Evolutionary conservation across 2,329 filamentous ascomycete species (phyloP).

Genomic region (Septoria petroselini): DNA sequence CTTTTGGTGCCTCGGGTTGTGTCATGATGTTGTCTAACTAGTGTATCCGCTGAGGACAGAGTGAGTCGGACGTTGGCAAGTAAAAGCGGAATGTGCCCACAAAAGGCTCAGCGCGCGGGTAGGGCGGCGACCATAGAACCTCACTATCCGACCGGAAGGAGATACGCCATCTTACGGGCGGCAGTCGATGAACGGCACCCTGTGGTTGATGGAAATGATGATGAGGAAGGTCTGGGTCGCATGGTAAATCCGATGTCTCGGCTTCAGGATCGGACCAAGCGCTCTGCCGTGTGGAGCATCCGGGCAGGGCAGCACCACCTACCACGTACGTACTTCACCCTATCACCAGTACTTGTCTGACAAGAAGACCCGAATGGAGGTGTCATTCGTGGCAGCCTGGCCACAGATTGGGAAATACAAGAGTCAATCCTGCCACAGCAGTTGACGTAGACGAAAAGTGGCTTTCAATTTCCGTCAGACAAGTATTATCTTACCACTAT

Average conservation of each 20-base stretch:
- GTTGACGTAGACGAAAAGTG: too few species aligned
- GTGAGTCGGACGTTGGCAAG: neutral
- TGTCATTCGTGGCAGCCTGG: too few species aligned
- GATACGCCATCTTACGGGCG: too few species aligned
- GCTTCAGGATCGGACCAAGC: neutral
- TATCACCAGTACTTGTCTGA: constrained; percentile 14
- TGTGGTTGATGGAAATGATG: neutral
- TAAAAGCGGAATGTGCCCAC: neutral
- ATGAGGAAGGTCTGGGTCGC: constrained; percentile 1
- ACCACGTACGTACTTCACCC: constrained; percentile 1
- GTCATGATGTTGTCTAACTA: constrained; percentile 6
- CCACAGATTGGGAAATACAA: too few species aligned
- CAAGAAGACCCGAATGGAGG: too few species aligned
- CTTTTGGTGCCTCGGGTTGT: constrained; percentile 33
- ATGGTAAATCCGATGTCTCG: neutral
- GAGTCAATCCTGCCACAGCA: too few species aligned
- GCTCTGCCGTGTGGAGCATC: constrained; percentile 16
- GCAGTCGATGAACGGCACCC: too few species aligned
- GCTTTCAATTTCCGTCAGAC: too few species aligned
- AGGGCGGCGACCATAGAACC: too few species aligned
- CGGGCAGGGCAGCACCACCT: neutral
- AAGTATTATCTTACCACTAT: constrained; percentile 4
- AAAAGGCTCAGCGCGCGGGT: too few species aligned
- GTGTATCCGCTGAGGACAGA: neutral
- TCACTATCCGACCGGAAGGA: too few species aligned